phyloP scores from a whole-genome alignment of 1,139 yeast genomes.

The Lodderomyces jiufengensis region DNA sequence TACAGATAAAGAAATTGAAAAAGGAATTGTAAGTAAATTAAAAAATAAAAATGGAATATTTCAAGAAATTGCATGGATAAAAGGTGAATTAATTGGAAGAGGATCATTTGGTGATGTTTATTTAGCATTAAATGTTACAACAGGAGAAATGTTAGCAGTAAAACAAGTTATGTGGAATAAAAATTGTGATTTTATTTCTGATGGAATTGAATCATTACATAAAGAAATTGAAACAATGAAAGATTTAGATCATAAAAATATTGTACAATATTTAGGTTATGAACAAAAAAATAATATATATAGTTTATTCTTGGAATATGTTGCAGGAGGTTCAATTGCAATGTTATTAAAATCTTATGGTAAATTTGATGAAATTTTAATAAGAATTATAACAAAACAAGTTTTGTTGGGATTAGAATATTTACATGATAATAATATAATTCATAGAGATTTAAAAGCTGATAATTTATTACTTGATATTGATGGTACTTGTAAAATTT shows the following conservation, averaged over 20 bases:
- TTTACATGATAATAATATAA: constrained; percentile 78
- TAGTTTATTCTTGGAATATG: constrained; percentile 88
- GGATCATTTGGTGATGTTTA: constrained; percentile 98
- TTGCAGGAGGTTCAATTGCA: constrained; percentile 97
- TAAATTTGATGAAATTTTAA: constrained; percentile 73
- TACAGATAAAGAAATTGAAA: constrained; percentile 64
- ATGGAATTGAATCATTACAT: constrained; percentile 76
- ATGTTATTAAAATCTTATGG: constrained; percentile 82
- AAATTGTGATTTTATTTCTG: constrained; percentile 23
- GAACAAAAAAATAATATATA: constrained; percentile 74
- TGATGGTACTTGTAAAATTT: constrained; percentile 93
- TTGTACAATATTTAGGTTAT: constrained; percentile 93
- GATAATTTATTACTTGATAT: constrained; percentile 85
- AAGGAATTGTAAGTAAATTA: constrained; percentile 55
- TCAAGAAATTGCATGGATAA: constrained; percentile 94
- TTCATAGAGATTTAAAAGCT: constrained; percentile 95
- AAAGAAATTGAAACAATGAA: constrained; percentile 94
- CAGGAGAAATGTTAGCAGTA: constrained; percentile 98
- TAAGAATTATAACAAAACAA: constrained; percentile 72
- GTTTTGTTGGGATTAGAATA: constrained; percentile 81
- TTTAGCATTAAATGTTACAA: constrained; percentile 88
- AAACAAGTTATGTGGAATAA: constrained; percentile 66
- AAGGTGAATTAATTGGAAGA: constrained; percentile 93
- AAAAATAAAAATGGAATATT: constrained; percentile 60
- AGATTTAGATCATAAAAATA: constrained; percentile 88